Conservation (phyloP, 2,329 filamentous ascomycete genomes). For the Triangularia setosa region DNA sequence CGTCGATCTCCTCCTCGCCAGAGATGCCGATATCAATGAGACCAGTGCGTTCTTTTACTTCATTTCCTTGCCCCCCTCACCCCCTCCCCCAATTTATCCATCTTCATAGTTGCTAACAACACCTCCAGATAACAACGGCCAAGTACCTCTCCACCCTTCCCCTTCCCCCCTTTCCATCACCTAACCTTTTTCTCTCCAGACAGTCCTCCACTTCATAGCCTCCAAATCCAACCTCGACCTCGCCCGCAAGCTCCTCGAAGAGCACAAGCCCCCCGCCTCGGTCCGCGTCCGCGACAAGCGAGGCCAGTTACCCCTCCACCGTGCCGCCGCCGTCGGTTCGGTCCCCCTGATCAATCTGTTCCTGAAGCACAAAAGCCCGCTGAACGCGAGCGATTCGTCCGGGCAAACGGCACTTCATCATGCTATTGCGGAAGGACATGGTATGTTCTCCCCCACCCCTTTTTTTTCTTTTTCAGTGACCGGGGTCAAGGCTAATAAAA, state of each 20-base stretch:
- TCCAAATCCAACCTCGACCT: constrained; percentile 86
- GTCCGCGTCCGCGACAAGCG: constrained; percentile 78
- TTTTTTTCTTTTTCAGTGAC: constrained; percentile 1
- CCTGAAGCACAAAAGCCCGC: constrained; percentile 70
- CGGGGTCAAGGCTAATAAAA: background rate
- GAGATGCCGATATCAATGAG: constrained; percentile 67
- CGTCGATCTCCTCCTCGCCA: constrained; percentile 62
- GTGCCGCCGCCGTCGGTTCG: constrained; percentile 85
- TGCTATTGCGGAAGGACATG: constrained; percentile 70
- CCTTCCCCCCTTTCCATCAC: constrained; percentile 7
- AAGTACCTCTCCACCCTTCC: constrained; percentile 29
- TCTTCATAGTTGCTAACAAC: constrained; percentile 15
- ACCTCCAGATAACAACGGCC: constrained; percentile 58
- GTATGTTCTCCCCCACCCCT: constrained; percentile 45
- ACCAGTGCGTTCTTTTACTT: constrained; percentile 53
- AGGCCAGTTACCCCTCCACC: constrained; percentile 86
- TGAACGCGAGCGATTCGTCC: constrained; percentile 77
- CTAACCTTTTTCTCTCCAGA: constrained; percentile 45
- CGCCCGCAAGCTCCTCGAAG: constrained; percentile 67
- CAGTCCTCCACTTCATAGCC: constrained; percentile 83
- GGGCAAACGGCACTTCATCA: constrained; percentile 91
- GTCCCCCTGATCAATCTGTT: constrained; percentile 82
- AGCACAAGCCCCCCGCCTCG: constrained; percentile 65
- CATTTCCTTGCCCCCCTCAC: background rate
- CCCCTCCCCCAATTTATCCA: background rate